These are phyloP conservation scores for Thalassiosira profunda DNA, from an alignment of 108 stramenopile species.

Conservation along the genomic window DNA sequence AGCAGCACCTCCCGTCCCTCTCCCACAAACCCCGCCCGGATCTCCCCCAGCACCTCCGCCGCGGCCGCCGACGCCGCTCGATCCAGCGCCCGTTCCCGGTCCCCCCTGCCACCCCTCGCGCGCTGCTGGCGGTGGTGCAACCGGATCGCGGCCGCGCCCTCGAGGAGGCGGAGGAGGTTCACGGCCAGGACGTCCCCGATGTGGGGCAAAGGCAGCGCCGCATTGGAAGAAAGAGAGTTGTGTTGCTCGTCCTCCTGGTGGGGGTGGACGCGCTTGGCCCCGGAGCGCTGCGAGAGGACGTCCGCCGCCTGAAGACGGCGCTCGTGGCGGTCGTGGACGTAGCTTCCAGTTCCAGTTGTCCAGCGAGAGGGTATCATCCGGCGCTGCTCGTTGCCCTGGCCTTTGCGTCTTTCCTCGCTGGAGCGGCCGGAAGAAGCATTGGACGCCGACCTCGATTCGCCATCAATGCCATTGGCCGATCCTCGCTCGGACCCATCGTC, in stretches of 20 bases:
- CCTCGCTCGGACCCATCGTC: background rate
- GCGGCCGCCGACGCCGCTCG: slow-evolving; percentile 14
- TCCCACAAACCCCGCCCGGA: slow-evolving; percentile 28
- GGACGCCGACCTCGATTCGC: background rate
- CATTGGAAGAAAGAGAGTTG: too few species aligned
- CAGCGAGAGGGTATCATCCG: slow-evolving; percentile 33
- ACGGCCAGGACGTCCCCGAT: slow-evolving; percentile 45
- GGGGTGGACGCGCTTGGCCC: background rate
- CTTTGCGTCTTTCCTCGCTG: background rate
- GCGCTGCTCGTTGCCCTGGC: slow-evolving; percentile 12
- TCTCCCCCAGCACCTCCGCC: slow-evolving; percentile 36
- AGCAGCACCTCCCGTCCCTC: slow-evolving; percentile 13
- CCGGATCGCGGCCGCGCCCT: slow-evolving; percentile 38
- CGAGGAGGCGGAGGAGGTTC: slow-evolving; percentile 48
- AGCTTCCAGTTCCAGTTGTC: background rate
- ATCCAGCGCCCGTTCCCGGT: background rate
- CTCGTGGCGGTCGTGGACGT: slow-evolving; percentile 12
- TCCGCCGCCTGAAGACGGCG: slow-evolving; percentile 22
- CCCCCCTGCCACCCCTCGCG: background rate
- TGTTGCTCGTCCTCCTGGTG: too few species aligned
- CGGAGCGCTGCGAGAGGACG: background rate
- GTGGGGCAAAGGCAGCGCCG: slow-evolving; percentile 17
- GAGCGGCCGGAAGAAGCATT: background rate
- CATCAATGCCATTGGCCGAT: too few species aligned
- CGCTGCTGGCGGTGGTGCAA: slow-evolving; percentile 23